Conservation (phyloP, 1,284 basidiomycete genomes). For the Dichomitus squalens region DNA sequence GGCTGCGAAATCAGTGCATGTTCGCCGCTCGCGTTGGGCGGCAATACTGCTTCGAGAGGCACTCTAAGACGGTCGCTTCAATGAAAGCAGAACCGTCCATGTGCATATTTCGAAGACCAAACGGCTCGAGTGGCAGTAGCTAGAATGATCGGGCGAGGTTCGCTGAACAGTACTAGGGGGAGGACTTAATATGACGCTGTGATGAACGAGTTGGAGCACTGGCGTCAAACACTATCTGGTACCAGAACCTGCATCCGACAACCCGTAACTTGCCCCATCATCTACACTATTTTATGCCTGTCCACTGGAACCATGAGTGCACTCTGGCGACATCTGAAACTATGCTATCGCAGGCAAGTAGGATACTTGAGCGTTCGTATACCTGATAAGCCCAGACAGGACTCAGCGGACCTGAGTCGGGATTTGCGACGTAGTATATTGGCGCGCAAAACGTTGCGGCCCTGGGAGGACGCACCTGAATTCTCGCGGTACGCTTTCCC, state of each 20-base stretch:
- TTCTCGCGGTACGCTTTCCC: background rate
- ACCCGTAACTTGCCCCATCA: background rate
- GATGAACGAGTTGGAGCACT: background rate
- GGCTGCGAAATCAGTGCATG: background rate
- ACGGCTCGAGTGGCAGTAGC: background rate
- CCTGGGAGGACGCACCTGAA: too few relatives aligned
- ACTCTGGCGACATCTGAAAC: too few relatives aligned
- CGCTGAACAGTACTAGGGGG: background rate
- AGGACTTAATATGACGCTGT: background rate
- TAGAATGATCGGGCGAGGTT: background rate
- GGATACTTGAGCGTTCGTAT: background rate
- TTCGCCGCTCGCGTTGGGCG: background rate
- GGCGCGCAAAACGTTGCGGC: background rate
- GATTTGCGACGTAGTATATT: background rate
- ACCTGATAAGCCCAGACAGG: background rate
- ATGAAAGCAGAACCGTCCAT: background rate
- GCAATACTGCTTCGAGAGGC: background rate
- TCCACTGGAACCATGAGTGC: too few relatives aligned
- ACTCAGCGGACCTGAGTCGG: background rate
- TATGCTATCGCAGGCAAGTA: background rate
- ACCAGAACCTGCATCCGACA: background rate
- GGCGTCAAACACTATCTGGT: background rate
- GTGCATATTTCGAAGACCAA: background rate
- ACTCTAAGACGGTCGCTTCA: background rate
- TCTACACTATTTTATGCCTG: background rate